These are phyloP conservation scores for Pythium periplocum DNA, from an alignment of 352 stramenopile genomes.

Conservation along the genomic window DNA sequence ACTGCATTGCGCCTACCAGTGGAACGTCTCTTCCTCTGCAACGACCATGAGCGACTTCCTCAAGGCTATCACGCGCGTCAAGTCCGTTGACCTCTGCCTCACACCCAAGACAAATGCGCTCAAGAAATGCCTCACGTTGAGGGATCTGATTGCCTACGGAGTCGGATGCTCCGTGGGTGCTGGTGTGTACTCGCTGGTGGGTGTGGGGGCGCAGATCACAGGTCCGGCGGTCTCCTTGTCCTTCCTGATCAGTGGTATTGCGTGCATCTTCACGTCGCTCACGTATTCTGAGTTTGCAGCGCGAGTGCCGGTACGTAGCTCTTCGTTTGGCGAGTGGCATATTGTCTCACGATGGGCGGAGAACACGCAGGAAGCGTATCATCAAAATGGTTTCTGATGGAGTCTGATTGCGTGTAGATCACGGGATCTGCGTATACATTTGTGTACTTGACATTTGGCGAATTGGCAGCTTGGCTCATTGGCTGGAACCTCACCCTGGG, in stretches of 20 bases:
- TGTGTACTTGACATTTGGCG: constrained; percentile 84
- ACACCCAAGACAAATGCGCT: constrained; percentile 26
- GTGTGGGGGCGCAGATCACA: constrained; percentile 77
- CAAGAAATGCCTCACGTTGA: constrained; percentile 62
- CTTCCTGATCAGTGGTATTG: constrained; percentile 84
- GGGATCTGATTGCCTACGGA: constrained; percentile 85
- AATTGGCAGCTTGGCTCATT: constrained; percentile 87
- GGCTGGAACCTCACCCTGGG: constrained; percentile 92
- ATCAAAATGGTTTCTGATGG: too few relatives aligned
- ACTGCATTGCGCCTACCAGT: too few relatives aligned
- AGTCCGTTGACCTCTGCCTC: constrained; percentile 60
- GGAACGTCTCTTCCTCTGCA: too few relatives aligned
- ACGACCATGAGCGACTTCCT: constrained; percentile 44
- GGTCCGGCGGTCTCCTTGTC: constrained; percentile 87
- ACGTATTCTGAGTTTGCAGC: constrained; percentile 89
- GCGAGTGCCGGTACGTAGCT: constrained; percentile 58
- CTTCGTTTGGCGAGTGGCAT: too few relatives aligned
- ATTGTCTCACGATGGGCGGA: too few relatives aligned
- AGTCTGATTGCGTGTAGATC: constrained; percentile 28
- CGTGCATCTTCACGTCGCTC: constrained; percentile 90
- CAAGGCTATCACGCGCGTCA: constrained; percentile 50
- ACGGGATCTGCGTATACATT: constrained; percentile 90
- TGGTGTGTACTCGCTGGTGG: constrained; percentile 92
- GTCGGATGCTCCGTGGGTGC: constrained; percentile 89
- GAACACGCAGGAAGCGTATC: too few relatives aligned